phyloP scores from a whole-genome alignment of 2,329 filamentous ascomycete genomes.

The Colletotrichum aenigma region DNA sequence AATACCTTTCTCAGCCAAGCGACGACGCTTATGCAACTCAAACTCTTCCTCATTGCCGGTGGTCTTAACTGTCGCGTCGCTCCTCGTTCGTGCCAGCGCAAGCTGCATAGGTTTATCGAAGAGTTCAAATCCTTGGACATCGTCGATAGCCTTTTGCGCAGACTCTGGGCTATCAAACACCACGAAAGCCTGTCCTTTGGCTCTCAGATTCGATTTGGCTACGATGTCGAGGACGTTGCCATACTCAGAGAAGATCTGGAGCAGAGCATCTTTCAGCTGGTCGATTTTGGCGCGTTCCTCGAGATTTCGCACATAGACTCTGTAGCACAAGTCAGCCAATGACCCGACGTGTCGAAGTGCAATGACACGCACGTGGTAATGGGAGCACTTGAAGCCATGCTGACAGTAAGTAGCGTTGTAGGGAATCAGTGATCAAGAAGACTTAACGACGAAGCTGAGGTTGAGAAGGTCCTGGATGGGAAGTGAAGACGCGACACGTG shows the following conservation, averaged over 20 bases:
- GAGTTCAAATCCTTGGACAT: conserved; percentile 89
- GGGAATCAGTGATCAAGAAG: background rate
- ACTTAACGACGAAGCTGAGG: background rate
- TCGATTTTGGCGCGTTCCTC: conserved; percentile 91
- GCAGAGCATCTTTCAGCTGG: conserved; percentile 73
- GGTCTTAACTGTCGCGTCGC: conserved; percentile 83
- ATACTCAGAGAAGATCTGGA: conserved; percentile 85
- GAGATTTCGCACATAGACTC: conserved; percentile 79
- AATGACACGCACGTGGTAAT: conserved; percentile 77
- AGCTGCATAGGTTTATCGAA: conserved; percentile 91
- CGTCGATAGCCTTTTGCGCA: conserved; percentile 82
- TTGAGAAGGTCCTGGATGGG: background rate
- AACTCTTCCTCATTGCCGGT: conserved; percentile 80
- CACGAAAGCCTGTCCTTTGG: conserved; percentile 94
- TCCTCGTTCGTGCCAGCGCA: conserved; percentile 80
- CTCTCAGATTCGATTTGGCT: conserved; percentile 87
- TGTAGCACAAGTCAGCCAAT: conserved; percentile 43
- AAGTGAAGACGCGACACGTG: background rate
- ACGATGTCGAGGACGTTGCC: conserved; percentile 85
- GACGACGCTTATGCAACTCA: conserved; percentile 82
- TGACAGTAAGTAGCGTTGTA: background rate
- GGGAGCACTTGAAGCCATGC: conserved; percentile 47
- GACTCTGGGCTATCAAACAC: conserved; percentile 84
- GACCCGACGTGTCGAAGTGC: conserved; percentile 65
- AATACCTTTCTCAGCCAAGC: conserved; percentile 88